Conservation (phyloP, 108 stramenopile genomes). For the Nannochloropsis salina region DNA sequence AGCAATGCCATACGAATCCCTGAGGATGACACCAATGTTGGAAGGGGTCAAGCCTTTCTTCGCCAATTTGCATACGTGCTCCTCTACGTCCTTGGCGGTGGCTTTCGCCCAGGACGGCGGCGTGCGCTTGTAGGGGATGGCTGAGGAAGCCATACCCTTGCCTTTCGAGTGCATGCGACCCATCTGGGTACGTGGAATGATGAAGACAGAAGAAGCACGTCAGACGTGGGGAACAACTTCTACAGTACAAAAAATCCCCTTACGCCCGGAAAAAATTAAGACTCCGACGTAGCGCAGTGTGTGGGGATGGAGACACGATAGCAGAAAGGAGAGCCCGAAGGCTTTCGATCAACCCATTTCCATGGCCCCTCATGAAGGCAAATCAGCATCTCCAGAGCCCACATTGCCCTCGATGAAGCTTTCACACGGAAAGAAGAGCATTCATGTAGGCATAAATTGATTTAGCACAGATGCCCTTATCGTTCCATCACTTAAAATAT, state of each 20-base stretch:
- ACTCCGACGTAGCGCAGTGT: too few relatives aligned
- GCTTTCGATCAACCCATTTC: too few relatives aligned
- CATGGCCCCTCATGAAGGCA: too few relatives aligned
- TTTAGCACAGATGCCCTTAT: too few relatives aligned
- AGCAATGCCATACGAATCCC: slow-evolving; percentile 93
- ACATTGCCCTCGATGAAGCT: too few relatives aligned
- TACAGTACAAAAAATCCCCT: neutral
- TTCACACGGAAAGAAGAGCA: too few relatives aligned
- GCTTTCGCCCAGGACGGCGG: slow-evolving; percentile 97
- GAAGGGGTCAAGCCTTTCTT: slow-evolving; percentile 99
- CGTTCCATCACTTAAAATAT: too few relatives aligned
- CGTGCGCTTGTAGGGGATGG: slow-evolving; percentile 98
- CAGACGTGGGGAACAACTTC: neutral
- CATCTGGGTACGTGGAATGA: slow-evolving; percentile 30
- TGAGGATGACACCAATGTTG: slow-evolving; percentile 97
- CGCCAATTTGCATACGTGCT: slow-evolving; percentile 96
- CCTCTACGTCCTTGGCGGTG: slow-evolving; percentile 81
- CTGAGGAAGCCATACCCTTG: slow-evolving; percentile 98
- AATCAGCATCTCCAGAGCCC: too few relatives aligned
- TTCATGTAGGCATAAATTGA: too few relatives aligned
- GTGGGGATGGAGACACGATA: too few relatives aligned
- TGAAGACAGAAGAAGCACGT: neutral
- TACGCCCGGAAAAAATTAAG: too few relatives aligned
- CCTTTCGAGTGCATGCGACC: slow-evolving; percentile 79
- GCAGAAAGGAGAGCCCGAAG: too few relatives aligned